These are phyloP conservation scores for Paramarasmius palmivorus DNA, from an alignment of 1,284 basidiomycete genomes.

Conservation along the genomic window DNA sequence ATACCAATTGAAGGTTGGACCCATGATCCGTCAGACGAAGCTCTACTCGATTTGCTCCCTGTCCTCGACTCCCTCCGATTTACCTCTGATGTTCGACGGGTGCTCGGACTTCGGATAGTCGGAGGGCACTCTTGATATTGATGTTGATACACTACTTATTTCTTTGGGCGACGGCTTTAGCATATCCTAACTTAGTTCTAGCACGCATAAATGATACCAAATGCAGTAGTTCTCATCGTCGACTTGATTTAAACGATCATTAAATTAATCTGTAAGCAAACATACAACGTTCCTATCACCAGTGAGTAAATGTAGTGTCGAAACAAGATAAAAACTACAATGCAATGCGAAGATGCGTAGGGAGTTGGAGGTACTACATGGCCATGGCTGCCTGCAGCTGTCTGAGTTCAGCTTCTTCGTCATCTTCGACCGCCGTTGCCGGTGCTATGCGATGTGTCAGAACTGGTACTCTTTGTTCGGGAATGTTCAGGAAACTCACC, in stretches of 20 bases:
- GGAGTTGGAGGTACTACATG: slow-evolving; percentile 12
- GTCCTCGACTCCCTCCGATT: slow-evolving; percentile 95
- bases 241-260: slow-evolving; percentile 2
- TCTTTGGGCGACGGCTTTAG: slow-evolving; percentile 16
- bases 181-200: slow-evolving; percentile 21
- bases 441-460: slow-evolving; percentile 23
- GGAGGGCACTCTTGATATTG: slow-evolving; percentile 30
- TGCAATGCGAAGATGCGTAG: slow-evolving; percentile 7
- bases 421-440: slow-evolving; percentile 69
- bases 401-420: slow-evolving; percentile 91
- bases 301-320: slow-evolving; percentile 5
- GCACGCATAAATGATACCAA: slow-evolving; percentile 14
- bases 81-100: slow-evolving; percentile 91
- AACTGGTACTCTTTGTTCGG: slow-evolving; percentile 15
- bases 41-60: slow-evolving; percentile 91
- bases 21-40: slow-evolving; percentile 95
- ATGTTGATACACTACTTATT: background rate
- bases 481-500: slow-evolving; percentile 11
- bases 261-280: slow-evolving; percentile 6
- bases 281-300: background rate
- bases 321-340: slow-evolving; percentile 8
- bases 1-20: slow-evolving; percentile 99
- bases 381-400: slow-evolving; percentile 75
- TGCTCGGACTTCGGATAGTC: slow-evolving; percentile 78
- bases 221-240: slow-evolving; percentile 10